Evolutionary conservation across 2,329 filamentous ascomycete genomes (phyloP).

Genomic region (Pezicula radicicola): DNA sequence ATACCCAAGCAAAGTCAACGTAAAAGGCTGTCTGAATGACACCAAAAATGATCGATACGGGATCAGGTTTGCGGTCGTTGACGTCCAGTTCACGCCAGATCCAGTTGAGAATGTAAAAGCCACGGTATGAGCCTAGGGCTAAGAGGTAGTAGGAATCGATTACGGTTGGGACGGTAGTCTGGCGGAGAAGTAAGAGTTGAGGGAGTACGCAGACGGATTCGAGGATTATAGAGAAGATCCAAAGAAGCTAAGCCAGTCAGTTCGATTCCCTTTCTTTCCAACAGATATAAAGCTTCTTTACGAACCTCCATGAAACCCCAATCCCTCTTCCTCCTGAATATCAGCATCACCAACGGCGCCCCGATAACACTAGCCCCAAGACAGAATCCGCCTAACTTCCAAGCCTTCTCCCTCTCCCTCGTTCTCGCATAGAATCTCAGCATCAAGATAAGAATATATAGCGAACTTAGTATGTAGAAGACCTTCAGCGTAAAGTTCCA

Average conservation of each 20-base stretch:
- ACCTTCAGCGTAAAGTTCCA: constrained; percentile 87
- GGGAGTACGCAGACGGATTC: constrained; percentile 89
- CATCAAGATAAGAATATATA: constrained; percentile 88
- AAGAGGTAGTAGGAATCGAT: constrained; percentile 96
- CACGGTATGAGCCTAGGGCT: constrained; percentile 82
- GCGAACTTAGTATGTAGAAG: constrained; percentile 79
- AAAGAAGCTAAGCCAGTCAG: constrained; percentile 60
- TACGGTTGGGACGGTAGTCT: constrained; percentile 93
- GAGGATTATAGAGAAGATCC: constrained; percentile 87
- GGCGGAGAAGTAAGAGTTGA: constrained; percentile 84
- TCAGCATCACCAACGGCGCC: constrained; percentile 70
- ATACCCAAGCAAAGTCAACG: constrained; percentile 94
- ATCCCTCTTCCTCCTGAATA: constrained; percentile 50
- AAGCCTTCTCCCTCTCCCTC: constrained; percentile 87
- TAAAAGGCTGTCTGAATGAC: constrained; percentile 88
- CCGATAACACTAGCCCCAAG: constrained; percentile 62
- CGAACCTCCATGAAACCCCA: constrained; percentile 52
- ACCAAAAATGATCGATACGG: constrained; percentile 79
- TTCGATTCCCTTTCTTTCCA: background rate
- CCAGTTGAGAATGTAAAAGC: constrained; percentile 91
- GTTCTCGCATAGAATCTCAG: constrained; percentile 81
- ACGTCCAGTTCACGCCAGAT: constrained; percentile 65
- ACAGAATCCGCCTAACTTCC: constrained; percentile 78
- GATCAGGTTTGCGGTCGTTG: constrained; percentile 60
- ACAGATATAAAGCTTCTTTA: constrained; percentile 6